Evolutionary conservation across 306 rosid genomes (phyloP).

Genomic region (Rosa lucieae): DNA sequence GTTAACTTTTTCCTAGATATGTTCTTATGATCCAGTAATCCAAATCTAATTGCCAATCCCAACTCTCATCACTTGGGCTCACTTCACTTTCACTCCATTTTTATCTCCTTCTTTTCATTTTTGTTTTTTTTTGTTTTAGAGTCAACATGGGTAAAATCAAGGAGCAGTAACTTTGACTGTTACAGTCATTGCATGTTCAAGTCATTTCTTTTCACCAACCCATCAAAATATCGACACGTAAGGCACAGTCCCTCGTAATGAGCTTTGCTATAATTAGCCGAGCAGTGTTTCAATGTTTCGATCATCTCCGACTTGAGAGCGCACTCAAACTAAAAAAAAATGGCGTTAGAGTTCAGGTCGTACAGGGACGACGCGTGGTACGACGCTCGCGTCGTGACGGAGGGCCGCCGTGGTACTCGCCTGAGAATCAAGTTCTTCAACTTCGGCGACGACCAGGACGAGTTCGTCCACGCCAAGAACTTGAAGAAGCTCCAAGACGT

Average conservation of each 20-base stretch:
- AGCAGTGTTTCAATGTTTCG: too few species aligned
- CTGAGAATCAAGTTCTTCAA: slow-evolving; percentile 3
- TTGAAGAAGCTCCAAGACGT: not conserved
- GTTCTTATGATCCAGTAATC: too few species aligned
- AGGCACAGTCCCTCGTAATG: too few species aligned
- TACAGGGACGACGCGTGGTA: not conserved
- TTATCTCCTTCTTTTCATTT: not conserved
- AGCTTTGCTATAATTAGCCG: too few species aligned
- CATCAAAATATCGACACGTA: too few species aligned
- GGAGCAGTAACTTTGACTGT: not conserved
- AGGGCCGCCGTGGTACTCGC: not conserved
- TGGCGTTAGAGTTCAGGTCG: not conserved
- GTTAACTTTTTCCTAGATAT: too few species aligned
- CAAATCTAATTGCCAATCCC: too few species aligned
- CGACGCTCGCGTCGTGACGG: not conserved
- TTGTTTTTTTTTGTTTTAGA: too few species aligned
- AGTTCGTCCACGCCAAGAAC: not conserved
- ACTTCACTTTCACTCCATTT: too few species aligned
- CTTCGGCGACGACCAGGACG: slow-evolving; percentile 1
- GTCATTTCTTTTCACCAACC: too few species aligned
- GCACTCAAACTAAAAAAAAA: not conserved
- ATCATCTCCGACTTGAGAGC: not conserved
- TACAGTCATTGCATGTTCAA: not conserved
- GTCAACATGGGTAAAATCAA: not conserved
- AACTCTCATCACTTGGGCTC: too few species aligned